phyloP scores from a whole-genome alignment of 2,329 filamentous ascomycete genomes.

The Xylariaceae sp. region DNA sequence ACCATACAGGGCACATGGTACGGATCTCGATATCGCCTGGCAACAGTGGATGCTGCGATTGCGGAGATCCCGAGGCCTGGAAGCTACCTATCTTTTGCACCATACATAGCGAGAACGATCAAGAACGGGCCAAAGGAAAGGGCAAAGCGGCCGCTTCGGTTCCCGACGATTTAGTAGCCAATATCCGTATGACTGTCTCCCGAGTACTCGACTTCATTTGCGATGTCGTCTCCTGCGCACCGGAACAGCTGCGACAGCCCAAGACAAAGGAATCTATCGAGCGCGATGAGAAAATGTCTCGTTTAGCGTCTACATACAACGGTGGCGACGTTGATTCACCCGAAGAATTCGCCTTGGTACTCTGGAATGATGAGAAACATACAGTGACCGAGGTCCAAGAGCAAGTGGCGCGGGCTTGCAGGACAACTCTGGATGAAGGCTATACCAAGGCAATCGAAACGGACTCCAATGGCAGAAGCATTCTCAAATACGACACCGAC shows the following conservation, averaged over 20 bases:
- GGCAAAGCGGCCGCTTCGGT: slow-evolving; percentile 55
- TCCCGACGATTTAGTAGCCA: slow-evolving; percentile 69
- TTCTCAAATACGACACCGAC: slow-evolving; percentile 72
- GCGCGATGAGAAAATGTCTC: slow-evolving; percentile 75
- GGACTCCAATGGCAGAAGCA: slow-evolving; percentile 80
- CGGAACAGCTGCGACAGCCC: slow-evolving; percentile 82
- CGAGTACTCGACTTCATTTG: slow-evolving; percentile 90
- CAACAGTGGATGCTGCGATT: slow-evolving; percentile 95
- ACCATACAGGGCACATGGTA: slow-evolving; percentile 90
- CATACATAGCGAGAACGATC: slow-evolving; percentile 72
- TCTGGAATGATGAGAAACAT: slow-evolving; percentile 99
- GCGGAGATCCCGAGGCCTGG: slow-evolving; percentile 95
- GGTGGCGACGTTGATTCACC: slow-evolving; percentile 60
- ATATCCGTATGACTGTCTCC: slow-evolving; percentile 80
- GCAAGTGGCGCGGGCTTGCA: slow-evolving; percentile 86
- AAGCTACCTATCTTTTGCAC: slow-evolving; percentile 81
- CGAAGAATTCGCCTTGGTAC: slow-evolving; percentile 74
- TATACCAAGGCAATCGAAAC: slow-evolving; percentile 77
- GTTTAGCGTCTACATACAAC: slow-evolving; percentile 73
- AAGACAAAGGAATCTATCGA: slow-evolving; percentile 80
- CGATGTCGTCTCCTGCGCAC: slow-evolving; percentile 96
- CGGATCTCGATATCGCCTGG: slow-evolving; percentile 82
- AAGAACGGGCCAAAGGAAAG: slow-evolving; percentile 55
- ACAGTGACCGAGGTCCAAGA: slow-evolving; percentile 86
- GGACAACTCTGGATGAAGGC: slow-evolving; percentile 64